Conservation (phyloP, 306 rosid species). For the Oxytropis ochrocephala region DNA sequence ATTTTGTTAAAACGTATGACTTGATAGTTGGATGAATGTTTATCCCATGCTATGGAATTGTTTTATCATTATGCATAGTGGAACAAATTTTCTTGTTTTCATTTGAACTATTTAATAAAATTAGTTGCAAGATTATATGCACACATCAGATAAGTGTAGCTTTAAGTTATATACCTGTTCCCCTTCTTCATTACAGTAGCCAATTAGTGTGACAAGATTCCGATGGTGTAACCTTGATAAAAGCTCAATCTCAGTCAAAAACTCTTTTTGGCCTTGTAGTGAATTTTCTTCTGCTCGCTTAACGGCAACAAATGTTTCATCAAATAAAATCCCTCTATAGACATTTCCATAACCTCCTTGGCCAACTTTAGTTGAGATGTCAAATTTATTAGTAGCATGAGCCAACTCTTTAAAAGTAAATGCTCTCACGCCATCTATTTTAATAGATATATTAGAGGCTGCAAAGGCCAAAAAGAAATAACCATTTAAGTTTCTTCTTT, state of each 20-base stretch:
- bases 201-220: constrained; percentile 71
- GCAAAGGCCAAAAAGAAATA: constrained; percentile 33
- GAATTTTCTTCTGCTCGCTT: constrained; percentile 88
- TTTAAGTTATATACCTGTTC: constrained; percentile 54
- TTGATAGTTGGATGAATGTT: not conserved
- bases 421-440: constrained; percentile 68
- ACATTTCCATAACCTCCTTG: constrained; percentile 98
- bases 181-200: constrained; percentile 77
- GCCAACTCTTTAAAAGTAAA: constrained; percentile 69
- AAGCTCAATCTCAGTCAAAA: constrained; percentile 85
- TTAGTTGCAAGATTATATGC: not conserved
- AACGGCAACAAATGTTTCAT: constrained; percentile 61
- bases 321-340: constrained; percentile 64
- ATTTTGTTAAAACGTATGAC: not conserved
- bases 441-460: constrained; percentile 54
- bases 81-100: not conserved
- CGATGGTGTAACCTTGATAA: constrained; percentile 88
- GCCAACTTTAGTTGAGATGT: constrained; percentile 56
- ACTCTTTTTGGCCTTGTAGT: constrained; percentile 85
- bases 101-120: not conserved
- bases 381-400: constrained; percentile 59
- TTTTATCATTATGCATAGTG: not conserved
- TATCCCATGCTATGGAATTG: not conserved
- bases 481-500: constrained; percentile 9
- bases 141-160: not conserved